Evolutionary conservation across 441 rosid species (phyloP), one percentile per base, ranked within the genome.

Genomic region (Corymbia citriodora): DNA sequence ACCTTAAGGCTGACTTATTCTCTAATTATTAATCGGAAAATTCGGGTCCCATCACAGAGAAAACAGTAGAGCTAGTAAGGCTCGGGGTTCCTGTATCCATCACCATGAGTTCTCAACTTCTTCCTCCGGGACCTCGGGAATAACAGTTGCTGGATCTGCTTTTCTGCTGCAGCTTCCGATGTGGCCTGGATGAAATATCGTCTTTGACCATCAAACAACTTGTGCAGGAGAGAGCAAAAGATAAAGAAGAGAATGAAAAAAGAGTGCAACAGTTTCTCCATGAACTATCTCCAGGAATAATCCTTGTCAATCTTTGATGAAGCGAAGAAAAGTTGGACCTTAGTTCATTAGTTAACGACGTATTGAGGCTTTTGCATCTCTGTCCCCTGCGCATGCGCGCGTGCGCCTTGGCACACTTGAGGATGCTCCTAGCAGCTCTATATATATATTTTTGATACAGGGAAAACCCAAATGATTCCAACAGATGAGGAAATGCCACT

Each of bases 91-190:
- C 92, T 91, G 68, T 92, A 90, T 31, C 93, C 91, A 83, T 96
- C 95, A 8, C 92, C 93, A 49, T 93, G 94, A 85, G 93, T 92
- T 91, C 92, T 93, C 36, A 95, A 59, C 92, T 96, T 98, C 96
- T 97, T 98, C 86, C 99, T 90, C 79, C 94, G 96, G 50, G 99
- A 94, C 52, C 97, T 94, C 4, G 99, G 99, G 94, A 96, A 96
- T 79, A 96, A 48, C 29, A 98, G 94, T 92, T 95, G 97, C 74
- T 93, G 96, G 87, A 97, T 96, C 95, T 97, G 98, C 94, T 96
- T 98, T 90, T 96, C 98, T 45, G 99, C 99, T 82, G 96, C 96
- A 88, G 92, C 90, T 91, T 95, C 96, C 17, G 98, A 93, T 68
- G 90, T 89, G 55, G 96, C 99, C 99, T 98, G 95, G 29, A 45